phyloP scores from a whole-genome alignment of 306 rosid genomes.

The Cucurbita moschata region DNA sequence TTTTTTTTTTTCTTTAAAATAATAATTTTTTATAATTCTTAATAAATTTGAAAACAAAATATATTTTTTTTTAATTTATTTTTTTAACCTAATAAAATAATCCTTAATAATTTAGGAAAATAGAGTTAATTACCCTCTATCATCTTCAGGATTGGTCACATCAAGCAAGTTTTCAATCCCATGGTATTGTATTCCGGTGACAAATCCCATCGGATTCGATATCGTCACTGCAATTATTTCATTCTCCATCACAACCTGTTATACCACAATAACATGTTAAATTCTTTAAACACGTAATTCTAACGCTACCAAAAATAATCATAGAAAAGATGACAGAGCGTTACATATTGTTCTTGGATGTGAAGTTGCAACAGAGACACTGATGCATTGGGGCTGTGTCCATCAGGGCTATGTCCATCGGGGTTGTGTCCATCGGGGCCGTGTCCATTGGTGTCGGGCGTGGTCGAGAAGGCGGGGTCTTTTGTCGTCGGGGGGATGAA shows the following conservation, averaged over 20 bases:
- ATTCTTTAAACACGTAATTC: no score
- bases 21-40: background rate
- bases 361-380: conserved; percentile 14
- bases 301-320: no score
- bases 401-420: background rate
- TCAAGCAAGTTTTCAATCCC: conserved; percentile 71
- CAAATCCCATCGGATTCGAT: conserved; percentile 69
- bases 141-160: conserved; percentile 12
- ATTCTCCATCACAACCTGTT: conserved; percentile 68
- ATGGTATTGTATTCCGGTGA: conserved; percentile 44
- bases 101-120: background rate
- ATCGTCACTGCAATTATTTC: conserved; percentile 49
- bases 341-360: conserved; percentile 32
- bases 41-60: background rate
- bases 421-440: background rate
- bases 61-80: no score
- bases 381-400: background rate
- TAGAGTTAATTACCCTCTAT: conserved; percentile 53
- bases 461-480: background rate
- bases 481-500: background rate
- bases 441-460: background rate
- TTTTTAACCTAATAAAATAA: no score
- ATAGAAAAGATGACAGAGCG: background rate
- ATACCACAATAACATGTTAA: background rate
- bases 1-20: background rate